phyloP scores from a whole-genome alignment of 78 protist species.

The Emiliania huxleyi region DNA sequence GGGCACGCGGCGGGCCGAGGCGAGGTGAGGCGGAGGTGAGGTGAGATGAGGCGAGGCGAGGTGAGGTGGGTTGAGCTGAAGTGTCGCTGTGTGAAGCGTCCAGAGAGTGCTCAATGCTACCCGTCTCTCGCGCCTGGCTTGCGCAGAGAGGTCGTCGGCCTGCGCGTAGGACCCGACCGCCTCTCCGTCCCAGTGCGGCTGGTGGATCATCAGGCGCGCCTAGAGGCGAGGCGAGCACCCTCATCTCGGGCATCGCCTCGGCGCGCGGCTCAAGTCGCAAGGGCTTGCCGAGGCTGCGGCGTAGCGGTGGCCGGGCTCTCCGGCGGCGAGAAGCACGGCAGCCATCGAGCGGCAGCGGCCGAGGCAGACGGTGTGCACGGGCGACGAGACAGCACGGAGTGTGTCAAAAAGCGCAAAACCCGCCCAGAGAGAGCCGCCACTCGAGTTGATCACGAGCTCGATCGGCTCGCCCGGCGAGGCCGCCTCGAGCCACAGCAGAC shows the following conservation, averaged over 20 bases:
- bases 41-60: no score
- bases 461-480: not conserved
- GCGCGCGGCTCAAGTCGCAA: no score
- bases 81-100: no score
- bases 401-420: not conserved
- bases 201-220: not conserved
- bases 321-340: not conserved
- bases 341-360: constrained; percentile 9
- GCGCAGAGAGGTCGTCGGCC: not conserved
- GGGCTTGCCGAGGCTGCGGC: not conserved
- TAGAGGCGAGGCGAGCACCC: no score
- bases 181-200: not conserved
- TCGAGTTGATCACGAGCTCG: not conserved
- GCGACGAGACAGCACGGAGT: not conserved
- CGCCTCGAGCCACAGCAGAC: not conserved
- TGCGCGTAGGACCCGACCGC: not conserved
- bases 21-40: no score
- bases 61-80: no score
- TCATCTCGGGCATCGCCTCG: no score
- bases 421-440: not conserved
- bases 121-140: no score
- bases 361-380: not conserved
- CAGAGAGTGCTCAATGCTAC: no score
- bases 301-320: not conserved
- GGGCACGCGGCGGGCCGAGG: no score